Evolutionary conservation across 2,329 filamentous ascomycete species (phyloP).

Genomic region (Ophiostoma pallidulum): DNA sequence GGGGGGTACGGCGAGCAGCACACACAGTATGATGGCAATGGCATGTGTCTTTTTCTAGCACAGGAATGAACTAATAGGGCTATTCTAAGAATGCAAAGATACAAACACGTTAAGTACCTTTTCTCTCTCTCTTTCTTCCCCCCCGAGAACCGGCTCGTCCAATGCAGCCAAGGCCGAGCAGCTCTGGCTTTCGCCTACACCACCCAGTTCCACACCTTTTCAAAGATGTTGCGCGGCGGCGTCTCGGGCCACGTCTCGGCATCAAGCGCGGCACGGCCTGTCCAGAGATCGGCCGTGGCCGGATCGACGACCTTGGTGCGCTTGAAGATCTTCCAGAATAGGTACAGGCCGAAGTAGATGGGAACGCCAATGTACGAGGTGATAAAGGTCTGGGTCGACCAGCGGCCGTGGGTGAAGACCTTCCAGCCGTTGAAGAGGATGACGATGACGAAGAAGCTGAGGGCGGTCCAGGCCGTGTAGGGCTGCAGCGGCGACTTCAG

Average conservation of each 20-base stretch:
- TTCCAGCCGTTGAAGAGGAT: slow-evolving; percentile 60
- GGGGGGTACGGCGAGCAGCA: too few relatives aligned
- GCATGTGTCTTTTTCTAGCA: too few relatives aligned
- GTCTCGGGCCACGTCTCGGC: slow-evolving; percentile 33
- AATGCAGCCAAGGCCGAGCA: too few relatives aligned
- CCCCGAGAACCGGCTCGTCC: too few relatives aligned
- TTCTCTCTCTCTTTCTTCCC: too few relatives aligned
- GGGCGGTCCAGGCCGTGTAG: slow-evolving; percentile 54
- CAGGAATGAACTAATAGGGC: too few relatives aligned
- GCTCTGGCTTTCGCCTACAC: neutral
- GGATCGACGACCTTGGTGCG: slow-evolving; percentile 35
- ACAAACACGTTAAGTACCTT: too few relatives aligned
- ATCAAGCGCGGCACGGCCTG: slow-evolving; percentile 49
- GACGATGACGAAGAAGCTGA: slow-evolving; percentile 55
- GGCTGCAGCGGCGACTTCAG: slow-evolving; percentile 55
- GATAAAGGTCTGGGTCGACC: slow-evolving; percentile 47
- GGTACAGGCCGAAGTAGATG: slow-evolving; percentile 49
- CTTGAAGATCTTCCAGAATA: slow-evolving; percentile 47
- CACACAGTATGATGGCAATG: too few relatives aligned
- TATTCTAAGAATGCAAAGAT: too few relatives aligned
- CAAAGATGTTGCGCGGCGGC: slow-evolving; percentile 39
- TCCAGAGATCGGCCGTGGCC: neutral
- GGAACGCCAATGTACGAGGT: slow-evolving; percentile 56
- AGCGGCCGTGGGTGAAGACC: slow-evolving; percentile 51
- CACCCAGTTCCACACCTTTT: slow-evolving; percentile 46